Evolutionary conservation across 225 moss, liverwort and hornwort genomes (phyloP).

Genomic region (Lunularia cruciata): DNA sequence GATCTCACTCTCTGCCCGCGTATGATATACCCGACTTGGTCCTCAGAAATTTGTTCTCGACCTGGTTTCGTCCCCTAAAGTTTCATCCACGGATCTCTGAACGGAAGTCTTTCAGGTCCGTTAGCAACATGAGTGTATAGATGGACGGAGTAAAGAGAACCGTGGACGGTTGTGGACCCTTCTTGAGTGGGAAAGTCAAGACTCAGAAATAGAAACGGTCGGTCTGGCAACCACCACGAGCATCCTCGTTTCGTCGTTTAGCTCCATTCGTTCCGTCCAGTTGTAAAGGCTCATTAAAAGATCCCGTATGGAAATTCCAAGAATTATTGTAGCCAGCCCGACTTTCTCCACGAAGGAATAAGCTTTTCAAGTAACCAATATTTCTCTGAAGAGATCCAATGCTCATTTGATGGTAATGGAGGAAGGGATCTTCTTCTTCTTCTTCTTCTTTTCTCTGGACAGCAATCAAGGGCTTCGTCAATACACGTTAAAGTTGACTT

Average conservation of each 20-base stretch:
- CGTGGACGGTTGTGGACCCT: too few relatives aligned
- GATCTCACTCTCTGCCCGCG: too few relatives aligned
- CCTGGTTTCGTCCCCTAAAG: too few relatives aligned
- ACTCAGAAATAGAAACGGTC: not conserved
- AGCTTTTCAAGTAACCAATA: not conserved
- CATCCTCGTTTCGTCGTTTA: not conserved
- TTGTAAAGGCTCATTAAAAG: not conserved
- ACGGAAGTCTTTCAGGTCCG: too few relatives aligned
- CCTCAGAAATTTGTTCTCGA: too few relatives aligned
- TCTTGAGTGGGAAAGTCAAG: too few relatives aligned
- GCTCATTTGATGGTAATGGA: too few relatives aligned
- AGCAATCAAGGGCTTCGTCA: too few relatives aligned
- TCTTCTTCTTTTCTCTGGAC: not conserved
- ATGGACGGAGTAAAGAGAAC: too few relatives aligned
- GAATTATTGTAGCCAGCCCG: not conserved
- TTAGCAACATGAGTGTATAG: too few relatives aligned
- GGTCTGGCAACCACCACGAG: slow-evolving; percentile 1
- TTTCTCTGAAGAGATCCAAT: not conserved
- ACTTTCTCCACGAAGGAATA: not conserved
- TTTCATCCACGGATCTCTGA: too few relatives aligned
- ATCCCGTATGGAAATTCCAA: not conserved
- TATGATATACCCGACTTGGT: too few relatives aligned
- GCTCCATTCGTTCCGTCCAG: not conserved
- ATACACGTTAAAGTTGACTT: not conserved
- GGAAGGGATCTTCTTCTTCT: not conserved